phyloP scores from a whole-genome alignment of 345 rosid species.

The Kernera saxatilis region DNA sequence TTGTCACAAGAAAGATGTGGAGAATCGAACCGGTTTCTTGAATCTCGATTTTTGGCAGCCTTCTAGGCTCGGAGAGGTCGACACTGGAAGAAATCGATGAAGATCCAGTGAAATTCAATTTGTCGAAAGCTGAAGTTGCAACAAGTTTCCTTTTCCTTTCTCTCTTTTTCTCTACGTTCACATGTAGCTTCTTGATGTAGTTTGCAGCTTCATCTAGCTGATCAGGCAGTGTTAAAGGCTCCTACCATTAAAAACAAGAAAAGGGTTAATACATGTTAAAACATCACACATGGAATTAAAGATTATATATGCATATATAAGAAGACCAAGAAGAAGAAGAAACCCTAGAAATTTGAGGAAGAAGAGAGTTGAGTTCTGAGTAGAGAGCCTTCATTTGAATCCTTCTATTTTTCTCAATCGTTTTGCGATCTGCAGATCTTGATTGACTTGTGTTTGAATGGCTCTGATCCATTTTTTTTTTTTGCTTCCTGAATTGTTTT shows the following conservation, averaged over 20 bases:
- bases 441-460: slow-evolving; percentile 18
- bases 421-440: slow-evolving; percentile 28
- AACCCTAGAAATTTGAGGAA: slow-evolving; percentile 32
- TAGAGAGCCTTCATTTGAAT: slow-evolving; percentile 27
- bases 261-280: not conserved
- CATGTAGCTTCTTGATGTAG: slow-evolving; percentile 32
- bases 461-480: slow-evolving; percentile 20
- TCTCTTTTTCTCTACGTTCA: slow-evolving; percentile 25
- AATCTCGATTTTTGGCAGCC: slow-evolving; percentile 24
- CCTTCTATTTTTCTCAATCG: slow-evolving; percentile 29
- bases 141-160: slow-evolving; percentile 20
- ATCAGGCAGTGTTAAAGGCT: slow-evolving; percentile 21
- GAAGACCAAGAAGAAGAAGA: slow-evolving; percentile 4
- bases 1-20: slow-evolving; percentile 27
- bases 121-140: not conserved
- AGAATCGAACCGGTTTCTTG: slow-evolving; percentile 25
- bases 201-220: slow-evolving; percentile 34
- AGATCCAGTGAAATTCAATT: slow-evolving; percentile 11
- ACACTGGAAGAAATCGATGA: not conserved
- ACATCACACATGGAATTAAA: not conserved
- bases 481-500: not conserved
- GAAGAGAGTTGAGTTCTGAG: slow-evolving; percentile 34
- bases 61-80: slow-evolving; percentile 1
- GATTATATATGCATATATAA: not conserved
- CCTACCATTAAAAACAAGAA: slow-evolving; percentile 14